phyloP scores from a whole-genome alignment of 2,329 filamentous ascomycete species.

The Phoma sp. region DNA sequence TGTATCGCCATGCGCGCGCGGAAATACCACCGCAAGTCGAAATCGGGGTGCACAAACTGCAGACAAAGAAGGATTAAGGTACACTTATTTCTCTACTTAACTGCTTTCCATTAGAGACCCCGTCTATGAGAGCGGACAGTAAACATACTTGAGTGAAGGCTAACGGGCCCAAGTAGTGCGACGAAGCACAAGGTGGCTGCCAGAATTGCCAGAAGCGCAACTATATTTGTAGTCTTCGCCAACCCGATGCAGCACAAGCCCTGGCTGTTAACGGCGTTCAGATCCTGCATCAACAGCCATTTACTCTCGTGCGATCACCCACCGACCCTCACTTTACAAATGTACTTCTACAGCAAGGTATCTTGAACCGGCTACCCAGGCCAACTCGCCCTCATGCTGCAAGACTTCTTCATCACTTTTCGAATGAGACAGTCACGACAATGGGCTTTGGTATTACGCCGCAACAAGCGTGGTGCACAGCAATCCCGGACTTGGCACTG shows the following conservation, averaged over 20 bases:
- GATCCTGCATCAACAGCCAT: not conserved
- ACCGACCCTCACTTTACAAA: constrained; percentile 22
- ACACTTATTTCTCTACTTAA: not conserved
- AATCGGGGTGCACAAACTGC: constrained; percentile 7
- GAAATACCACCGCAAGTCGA: constrained; percentile 8
- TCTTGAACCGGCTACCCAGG: constrained; percentile 21
- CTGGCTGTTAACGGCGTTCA: not conserved
- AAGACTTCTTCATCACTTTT: constrained; percentile 35
- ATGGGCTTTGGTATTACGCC: constrained; percentile 19
- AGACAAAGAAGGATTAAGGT: constrained; percentile 14
- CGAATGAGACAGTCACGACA: constrained; percentile 27
- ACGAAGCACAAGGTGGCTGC: constrained; percentile 6
- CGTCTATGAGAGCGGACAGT: too few relatives aligned
- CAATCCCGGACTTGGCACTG: constrained; percentile 43
- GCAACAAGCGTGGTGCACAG: constrained; percentile 29
- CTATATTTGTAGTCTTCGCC: constrained; percentile 27
- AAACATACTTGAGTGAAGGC: not conserved
- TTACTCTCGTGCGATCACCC: constrained; percentile 1
- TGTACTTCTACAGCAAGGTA: constrained; percentile 12
- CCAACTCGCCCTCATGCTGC: constrained; percentile 18
- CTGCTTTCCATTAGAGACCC: too few relatives aligned
- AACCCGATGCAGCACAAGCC: constrained; percentile 17
- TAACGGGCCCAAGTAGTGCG: constrained; percentile 12
- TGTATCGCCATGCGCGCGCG: not conserved
- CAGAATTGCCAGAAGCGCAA: constrained; percentile 2